Evolutionary conservation across 495 filamentous ascomycete genomes (phyloP).

Genomic region (Aspergillus coremiiformis): DNA sequence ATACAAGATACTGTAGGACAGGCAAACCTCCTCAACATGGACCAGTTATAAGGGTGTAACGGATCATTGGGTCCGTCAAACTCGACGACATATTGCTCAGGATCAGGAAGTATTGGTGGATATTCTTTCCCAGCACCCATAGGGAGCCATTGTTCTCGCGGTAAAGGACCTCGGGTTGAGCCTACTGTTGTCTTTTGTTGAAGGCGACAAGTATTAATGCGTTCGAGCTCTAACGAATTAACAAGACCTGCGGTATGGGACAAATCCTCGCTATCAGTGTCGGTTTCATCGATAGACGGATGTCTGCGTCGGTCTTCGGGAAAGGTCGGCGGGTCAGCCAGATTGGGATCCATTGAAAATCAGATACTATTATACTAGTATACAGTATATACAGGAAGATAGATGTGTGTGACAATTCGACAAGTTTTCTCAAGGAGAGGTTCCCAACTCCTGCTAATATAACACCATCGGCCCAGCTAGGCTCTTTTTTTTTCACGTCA

Average conservation of each 20-base stretch:
- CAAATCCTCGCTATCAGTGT: constrained; percentile 4
- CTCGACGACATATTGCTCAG: constrained; percentile 44
- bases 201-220: constrained; percentile 22
- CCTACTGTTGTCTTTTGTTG: constrained; percentile 23
- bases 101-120: constrained; percentile 33
- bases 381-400: neutral
- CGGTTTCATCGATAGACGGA: neutral
- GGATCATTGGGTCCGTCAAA: constrained; percentile 47
- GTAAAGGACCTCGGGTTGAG: constrained; percentile 15
- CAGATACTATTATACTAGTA: neutral
- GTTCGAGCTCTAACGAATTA: constrained; percentile 17
- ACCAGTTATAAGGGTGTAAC: constrained; percentile 48
- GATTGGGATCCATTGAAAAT: neutral
- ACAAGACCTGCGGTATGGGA: constrained; percentile 8
- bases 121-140: constrained; percentile 32
- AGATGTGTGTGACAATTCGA: neutral
- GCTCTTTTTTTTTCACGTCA: neutral
- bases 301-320: neutral
- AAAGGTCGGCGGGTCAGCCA: neutral
- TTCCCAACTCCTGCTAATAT: neutral
- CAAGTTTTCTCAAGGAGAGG: neutral
- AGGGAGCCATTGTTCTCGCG: constrained; percentile 15
- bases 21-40: constrained; percentile 22
- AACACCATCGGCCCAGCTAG: neutral
- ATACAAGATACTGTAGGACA: constrained; percentile 9